Percentiles rank a stretch among this genome's conserved stretches.
Evolutionary conservation across 2,329 filamentous ascomycete genomes (phyloP).

Genomic region (Microdochium trichocladiopsis): DNA sequence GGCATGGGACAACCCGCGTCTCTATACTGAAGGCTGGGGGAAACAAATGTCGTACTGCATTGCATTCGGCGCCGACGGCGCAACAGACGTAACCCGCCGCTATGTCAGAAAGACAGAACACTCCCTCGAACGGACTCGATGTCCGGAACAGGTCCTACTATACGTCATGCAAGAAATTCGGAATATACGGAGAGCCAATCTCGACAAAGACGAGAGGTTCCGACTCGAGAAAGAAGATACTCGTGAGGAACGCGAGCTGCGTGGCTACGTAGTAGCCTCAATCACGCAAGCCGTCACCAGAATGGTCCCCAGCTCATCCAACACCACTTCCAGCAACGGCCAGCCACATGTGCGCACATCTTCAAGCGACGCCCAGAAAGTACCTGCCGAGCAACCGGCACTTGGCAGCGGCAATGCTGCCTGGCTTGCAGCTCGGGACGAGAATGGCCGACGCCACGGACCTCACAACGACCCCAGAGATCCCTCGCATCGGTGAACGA

Average conservation of each 20-base stretch:
- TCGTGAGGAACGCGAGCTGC: slow-evolving; percentile 67
- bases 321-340: slow-evolving; percentile 12
- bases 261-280: slow-evolving; percentile 64
- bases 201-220: slow-evolving; percentile 81
- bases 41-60: slow-evolving; percentile 97
- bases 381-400: slow-evolving; percentile 52
- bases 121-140: slow-evolving; percentile 68
- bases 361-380: slow-evolving; percentile 48
- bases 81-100: slow-evolving; percentile 58
- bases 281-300: slow-evolving; percentile 68
- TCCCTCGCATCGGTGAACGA: slow-evolving; percentile 27
- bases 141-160: slow-evolving; percentile 82
- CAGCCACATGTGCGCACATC: slow-evolving; percentile 2
- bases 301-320: slow-evolving; percentile 46
- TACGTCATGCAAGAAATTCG: slow-evolving; percentile 92
- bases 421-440: slow-evolving; percentile 40
- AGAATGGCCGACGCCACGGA: slow-evolving; percentile 30
- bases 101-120: slow-evolving; percentile 67
- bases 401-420: slow-evolving; percentile 43
- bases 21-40: slow-evolving; percentile 92
- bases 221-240: slow-evolving; percentile 74
- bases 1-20: slow-evolving; percentile 85
- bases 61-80: slow-evolving; percentile 87
- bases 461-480: slow-evolving; percentile 37
- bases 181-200: slow-evolving; percentile 71